These are phyloP conservation scores for Panaeolus cyanescens DNA, from an alignment of 768 basidiomycete species.

Conservation along the genomic window DNA sequence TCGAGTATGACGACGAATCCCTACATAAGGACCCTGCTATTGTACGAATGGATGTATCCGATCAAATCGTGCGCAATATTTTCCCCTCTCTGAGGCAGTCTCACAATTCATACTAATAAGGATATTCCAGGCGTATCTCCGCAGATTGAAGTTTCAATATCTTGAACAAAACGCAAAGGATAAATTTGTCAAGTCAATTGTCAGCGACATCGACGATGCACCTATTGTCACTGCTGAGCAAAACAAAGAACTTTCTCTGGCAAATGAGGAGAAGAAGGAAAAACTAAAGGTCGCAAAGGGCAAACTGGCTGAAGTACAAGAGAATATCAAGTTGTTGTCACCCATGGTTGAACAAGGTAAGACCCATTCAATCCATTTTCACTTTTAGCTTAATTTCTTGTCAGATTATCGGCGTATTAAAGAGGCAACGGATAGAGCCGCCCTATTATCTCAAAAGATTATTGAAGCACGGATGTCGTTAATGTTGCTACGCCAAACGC, in stretches of 20 bases:
- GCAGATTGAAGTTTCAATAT: slow-evolving; percentile 88
- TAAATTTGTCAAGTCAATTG: slow-evolving; percentile 84
- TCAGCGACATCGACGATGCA: slow-evolving; percentile 82
- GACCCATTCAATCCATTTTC: neutral
- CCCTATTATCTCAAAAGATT: slow-evolving; percentile 71
- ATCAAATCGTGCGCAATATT: slow-evolving; percentile 53
- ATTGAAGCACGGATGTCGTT: slow-evolving; percentile 81
- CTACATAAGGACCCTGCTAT: slow-evolving; percentile 53
- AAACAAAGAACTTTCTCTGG: slow-evolving; percentile 61
- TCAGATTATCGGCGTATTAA: slow-evolving; percentile 65
- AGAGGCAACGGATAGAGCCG: slow-evolving; percentile 51
- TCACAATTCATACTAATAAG: neutral
- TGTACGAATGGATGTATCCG: slow-evolving; percentile 57
- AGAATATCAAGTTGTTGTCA: slow-evolving; percentile 62
- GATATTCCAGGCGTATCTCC: slow-evolving; percentile 58
- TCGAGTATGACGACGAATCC: slow-evolving; percentile 35
- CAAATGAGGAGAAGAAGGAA: slow-evolving; percentile 74
- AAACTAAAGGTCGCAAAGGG: slow-evolving; percentile 66
- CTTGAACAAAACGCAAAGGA: slow-evolving; percentile 91
- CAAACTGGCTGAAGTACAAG: slow-evolving; percentile 58
- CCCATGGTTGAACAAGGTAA: slow-evolving; percentile 71
- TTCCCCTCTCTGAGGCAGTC: neutral
- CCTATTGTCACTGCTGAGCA: slow-evolving; percentile 79
- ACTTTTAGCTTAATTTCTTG: neutral
- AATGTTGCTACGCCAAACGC: slow-evolving; percentile 76